Conservation (phyloP, 129 eudicot species). For the Artemisia argyi region DNA sequence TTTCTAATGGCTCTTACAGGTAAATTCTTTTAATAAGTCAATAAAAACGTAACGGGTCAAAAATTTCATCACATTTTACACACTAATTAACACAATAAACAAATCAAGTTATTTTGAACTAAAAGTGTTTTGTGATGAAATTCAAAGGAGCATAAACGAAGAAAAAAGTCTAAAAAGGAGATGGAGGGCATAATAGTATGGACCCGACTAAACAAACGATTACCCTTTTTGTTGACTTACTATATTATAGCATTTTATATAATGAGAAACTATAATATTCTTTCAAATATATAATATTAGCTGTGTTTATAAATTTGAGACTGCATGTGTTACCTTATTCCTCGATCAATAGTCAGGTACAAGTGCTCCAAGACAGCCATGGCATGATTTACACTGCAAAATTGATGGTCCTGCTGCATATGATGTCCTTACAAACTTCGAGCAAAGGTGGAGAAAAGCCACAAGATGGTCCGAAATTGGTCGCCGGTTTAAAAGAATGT, state of each 20-base stretch:
- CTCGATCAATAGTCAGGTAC: constrained; percentile 52
- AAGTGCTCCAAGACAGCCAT: constrained; percentile 76
- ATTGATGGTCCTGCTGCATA: constrained; percentile 92
- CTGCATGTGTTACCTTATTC: constrained; percentile 5
- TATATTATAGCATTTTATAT: too few species aligned
- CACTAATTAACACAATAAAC: neutral
- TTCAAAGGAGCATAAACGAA: too few species aligned
- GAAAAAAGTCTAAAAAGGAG: too few species aligned
- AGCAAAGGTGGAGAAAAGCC: constrained; percentile 90
- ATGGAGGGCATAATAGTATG: too few species aligned
- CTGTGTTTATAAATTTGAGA: neutral
- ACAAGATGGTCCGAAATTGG: constrained; percentile 68
- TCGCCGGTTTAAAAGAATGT: constrained; percentile 49
- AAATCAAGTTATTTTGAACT: neutral
- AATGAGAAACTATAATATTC: too few species aligned
- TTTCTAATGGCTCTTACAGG: neutral
- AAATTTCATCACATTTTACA: neutral
- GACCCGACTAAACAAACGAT: neutral
- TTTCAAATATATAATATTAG: too few species aligned
- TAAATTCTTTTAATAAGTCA: neutral
- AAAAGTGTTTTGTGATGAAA: neutral
- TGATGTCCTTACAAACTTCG: constrained; percentile 81
- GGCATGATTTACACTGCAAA: constrained; percentile 88
- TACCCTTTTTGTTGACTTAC: neutral
- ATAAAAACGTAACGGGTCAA: neutral